Conservation (phyloP, 441 rosid genomes). For the Arabidopsis hybrid region DNA sequence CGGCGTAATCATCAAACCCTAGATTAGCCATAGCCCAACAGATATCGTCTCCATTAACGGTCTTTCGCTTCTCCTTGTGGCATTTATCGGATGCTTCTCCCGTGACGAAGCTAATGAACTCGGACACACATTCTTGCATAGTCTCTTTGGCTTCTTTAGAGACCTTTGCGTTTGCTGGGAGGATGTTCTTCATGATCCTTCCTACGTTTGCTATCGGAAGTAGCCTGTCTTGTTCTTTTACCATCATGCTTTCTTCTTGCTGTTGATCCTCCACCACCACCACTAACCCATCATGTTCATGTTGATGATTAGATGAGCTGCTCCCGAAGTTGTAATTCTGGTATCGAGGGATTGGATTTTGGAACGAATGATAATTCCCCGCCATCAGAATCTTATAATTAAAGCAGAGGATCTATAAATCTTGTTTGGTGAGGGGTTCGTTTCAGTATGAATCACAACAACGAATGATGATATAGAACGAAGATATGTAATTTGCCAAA, state of each 20-base stretch:
- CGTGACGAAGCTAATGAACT: slow-evolving; percentile 86
- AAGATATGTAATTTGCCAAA: slow-evolving; percentile 10
- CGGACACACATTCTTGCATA: slow-evolving; percentile 89
- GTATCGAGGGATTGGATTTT: slow-evolving; percentile 52
- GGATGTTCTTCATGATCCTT: slow-evolving; percentile 82
- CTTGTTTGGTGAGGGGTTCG: not conserved
- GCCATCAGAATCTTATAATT: slow-evolving; percentile 31
- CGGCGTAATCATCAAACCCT: slow-evolving; percentile 83
- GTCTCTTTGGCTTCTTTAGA: slow-evolving; percentile 87
- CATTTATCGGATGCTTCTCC: slow-evolving; percentile 85
- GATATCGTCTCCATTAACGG: slow-evolving; percentile 81
- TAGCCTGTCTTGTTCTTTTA: slow-evolving; percentile 76
- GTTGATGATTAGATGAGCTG: slow-evolving; percentile 43
- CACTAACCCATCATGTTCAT: slow-evolving; percentile 42
- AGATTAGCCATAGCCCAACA: slow-evolving; percentile 79
- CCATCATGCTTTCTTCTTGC: slow-evolving; percentile 36
- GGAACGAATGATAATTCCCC: slow-evolving; percentile 1
- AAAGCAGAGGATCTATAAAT: not conserved
- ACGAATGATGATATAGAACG: not conserved
- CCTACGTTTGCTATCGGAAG: slow-evolving; percentile 90
- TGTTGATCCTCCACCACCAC: slow-evolving; percentile 47
- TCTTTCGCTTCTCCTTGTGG: slow-evolving; percentile 84
- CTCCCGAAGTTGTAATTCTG: slow-evolving; percentile 44
- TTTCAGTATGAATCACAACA: not conserved
- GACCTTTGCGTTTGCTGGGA: slow-evolving; percentile 78